Evolutionary conservation across 2,329 filamentous ascomycete genomes (phyloP).

Genomic region (Fusarium concolor): DNA sequence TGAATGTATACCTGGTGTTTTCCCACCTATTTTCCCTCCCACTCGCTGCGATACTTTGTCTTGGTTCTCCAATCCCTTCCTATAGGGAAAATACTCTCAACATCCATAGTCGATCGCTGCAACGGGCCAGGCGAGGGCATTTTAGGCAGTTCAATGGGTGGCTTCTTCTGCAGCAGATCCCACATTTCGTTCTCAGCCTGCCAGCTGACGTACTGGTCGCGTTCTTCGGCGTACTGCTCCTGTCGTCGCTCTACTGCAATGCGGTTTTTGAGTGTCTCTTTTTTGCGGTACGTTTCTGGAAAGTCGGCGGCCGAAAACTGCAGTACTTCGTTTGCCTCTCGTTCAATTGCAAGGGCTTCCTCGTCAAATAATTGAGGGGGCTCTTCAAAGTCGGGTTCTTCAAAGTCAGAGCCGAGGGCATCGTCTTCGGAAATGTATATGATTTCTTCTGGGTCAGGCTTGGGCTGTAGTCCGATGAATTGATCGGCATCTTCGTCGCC

Average conservation of each 20-base stretch:
- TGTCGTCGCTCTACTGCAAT: slow-evolving; percentile 57
- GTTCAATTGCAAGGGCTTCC: slow-evolving; percentile 48
- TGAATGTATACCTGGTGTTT: neutral
- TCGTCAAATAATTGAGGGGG: slow-evolving; percentile 29
- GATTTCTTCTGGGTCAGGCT: neutral
- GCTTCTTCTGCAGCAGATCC: slow-evolving; percentile 56
- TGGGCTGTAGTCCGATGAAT: neutral
- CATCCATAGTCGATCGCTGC: slow-evolving; percentile 46
- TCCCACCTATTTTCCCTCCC: slow-evolving; percentile 51
- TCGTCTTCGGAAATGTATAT: slow-evolving; percentile 18
- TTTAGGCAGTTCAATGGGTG: slow-evolving; percentile 51
- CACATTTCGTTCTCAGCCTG: slow-evolving; percentile 60
- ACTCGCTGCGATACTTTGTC: slow-evolving; percentile 55
- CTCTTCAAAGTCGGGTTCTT: slow-evolving; percentile 15
- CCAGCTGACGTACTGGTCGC: slow-evolving; percentile 55
- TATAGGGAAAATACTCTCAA: slow-evolving; percentile 53
- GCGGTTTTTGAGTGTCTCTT: slow-evolving; percentile 52
- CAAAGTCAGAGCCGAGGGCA: slow-evolving; percentile 30
- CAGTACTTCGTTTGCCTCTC: slow-evolving; percentile 58
- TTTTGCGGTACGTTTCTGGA: slow-evolving; percentile 52
- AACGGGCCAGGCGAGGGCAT: slow-evolving; percentile 46
- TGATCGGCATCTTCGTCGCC: slow-evolving; percentile 22
- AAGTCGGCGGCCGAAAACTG: slow-evolving; percentile 56
- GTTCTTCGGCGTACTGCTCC: slow-evolving; percentile 58
- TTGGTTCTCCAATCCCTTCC: slow-evolving; percentile 55